phyloP scores from a whole-genome alignment of 1,139 yeast genomes.

The Starmera stellimalicola region DNA sequence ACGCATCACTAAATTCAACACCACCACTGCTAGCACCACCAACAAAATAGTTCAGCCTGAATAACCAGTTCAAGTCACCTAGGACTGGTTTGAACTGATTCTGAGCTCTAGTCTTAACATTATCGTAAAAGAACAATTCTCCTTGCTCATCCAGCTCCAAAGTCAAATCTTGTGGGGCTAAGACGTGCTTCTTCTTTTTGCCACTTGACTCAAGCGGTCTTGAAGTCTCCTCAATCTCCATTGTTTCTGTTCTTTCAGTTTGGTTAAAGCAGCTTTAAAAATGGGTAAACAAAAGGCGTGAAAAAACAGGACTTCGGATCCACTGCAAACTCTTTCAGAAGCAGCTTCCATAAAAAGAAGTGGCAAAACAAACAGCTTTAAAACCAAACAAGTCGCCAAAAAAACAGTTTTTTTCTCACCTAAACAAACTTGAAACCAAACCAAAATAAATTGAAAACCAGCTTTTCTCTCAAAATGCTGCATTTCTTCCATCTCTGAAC shows the following conservation, averaged over 20 bases:
- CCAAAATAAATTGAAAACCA: constrained; percentile 1
- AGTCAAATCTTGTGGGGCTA: background rate
- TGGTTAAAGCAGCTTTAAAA: background rate
- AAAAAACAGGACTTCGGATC: too few relatives aligned
- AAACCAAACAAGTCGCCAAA: too few relatives aligned
- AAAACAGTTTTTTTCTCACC: background rate
- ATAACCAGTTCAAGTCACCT: background rate
- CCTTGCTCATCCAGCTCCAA: background rate
- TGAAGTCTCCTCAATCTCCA: background rate
- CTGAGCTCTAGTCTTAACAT: background rate
- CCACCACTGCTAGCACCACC: too few relatives aligned
- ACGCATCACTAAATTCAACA: background rate
- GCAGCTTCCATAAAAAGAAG: too few relatives aligned
- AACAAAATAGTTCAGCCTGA: background rate
- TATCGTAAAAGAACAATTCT: background rate
- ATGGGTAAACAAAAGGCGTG: too few relatives aligned
- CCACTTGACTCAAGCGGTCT: background rate
- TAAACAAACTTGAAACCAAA: constrained; percentile 4
- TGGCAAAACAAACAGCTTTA: too few relatives aligned
- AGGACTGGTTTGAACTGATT: background rate
- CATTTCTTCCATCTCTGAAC: too few relatives aligned
- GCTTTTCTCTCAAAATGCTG: too few relatives aligned
- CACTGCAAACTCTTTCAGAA: too few relatives aligned
- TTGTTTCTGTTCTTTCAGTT: background rate
- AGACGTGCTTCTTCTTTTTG: background rate